Percentiles rank a stretch among this genome's conserved stretches.
Evolutionary conservation across 192 early-diverging fungal genomes (phyloP).

Genomic region (Entomortierella lignicola): DNA sequence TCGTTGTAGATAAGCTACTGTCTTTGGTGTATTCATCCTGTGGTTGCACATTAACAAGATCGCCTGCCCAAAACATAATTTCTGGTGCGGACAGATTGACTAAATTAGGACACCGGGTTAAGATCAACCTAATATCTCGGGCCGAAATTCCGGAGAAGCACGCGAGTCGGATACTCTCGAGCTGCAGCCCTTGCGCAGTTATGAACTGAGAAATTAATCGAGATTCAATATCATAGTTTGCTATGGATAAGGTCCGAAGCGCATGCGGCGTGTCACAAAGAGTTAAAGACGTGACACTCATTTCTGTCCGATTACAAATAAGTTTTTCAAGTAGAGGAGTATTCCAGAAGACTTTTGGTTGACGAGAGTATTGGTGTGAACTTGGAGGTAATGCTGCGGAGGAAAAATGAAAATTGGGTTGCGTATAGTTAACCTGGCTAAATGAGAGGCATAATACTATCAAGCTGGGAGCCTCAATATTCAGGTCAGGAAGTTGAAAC

Average conservation of each 20-base stretch:
- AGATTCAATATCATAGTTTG: slow-evolving; percentile 27
- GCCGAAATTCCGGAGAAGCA: slow-evolving; percentile 28
- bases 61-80: slow-evolving; percentile 31
- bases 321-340: slow-evolving; percentile 11
- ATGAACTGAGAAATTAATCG: slow-evolving; percentile 1
- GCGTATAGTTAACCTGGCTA: slow-evolving; percentile 22
- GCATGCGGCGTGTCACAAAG: neutral
- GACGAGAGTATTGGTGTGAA: neutral
- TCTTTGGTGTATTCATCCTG: neutral
- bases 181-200: slow-evolving; percentile 8
- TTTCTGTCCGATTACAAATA: slow-evolving; percentile 25
- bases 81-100: slow-evolving; percentile 26
- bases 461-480: slow-evolving; percentile 23
- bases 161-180: slow-evolving; percentile 31
- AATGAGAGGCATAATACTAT: slow-evolving; percentile 10
- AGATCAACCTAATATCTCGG: slow-evolving; percentile 14
- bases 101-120: slow-evolving; percentile 28
- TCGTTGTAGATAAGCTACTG: neutral
- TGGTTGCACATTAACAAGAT: slow-evolving; percentile 3
- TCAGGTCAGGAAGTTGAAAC: neutral
- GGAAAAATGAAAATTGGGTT: neutral
- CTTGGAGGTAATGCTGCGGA: neutral
- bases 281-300: neutral
- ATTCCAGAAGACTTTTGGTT: slow-evolving; percentile 21
- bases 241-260: slow-evolving; percentile 14